These are phyloP conservation scores for Geum urbanum DNA, from an alignment of 306 rosid species.

Conservation along the genomic window DNA sequence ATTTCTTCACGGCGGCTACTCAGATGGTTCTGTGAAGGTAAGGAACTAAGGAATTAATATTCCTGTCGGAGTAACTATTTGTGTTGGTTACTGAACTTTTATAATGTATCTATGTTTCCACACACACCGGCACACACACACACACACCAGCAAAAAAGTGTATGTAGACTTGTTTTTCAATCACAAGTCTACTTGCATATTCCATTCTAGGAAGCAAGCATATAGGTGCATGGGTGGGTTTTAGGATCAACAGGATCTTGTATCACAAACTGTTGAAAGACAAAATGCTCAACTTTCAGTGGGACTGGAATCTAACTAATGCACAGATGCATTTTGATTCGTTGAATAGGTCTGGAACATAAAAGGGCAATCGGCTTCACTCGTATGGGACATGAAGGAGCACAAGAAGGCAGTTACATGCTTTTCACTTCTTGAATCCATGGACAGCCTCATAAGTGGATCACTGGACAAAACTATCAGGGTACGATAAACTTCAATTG, in stretches of 20 bases:
- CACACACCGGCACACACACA: not conserved
- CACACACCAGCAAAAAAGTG: not conserved
- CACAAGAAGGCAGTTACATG: conserved; percentile 71
- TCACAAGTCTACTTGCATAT: not conserved
- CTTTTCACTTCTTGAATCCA: conserved; percentile 52
- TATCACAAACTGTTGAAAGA: conserved; percentile 6
- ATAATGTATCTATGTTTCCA: not conserved
- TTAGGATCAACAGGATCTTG: not conserved
- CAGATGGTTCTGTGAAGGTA: conserved; percentile 78
- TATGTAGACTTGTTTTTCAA: not conserved
- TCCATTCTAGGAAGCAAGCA: not conserved
- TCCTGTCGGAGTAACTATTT: not conserved
- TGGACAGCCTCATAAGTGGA: conserved; percentile 71
- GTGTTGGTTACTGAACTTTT: not conserved
- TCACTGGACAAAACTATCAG: conserved; percentile 74
- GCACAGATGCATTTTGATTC: conserved; percentile 17
- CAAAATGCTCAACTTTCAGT: not conserved
- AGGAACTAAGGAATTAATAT: not conserved
- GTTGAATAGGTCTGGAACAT: conserved; percentile 63
- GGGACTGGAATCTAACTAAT: not conserved
- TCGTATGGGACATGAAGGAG: conserved; percentile 67
- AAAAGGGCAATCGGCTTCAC: conserved; percentile 63
- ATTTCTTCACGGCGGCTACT: conserved; percentile 64
- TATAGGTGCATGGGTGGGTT: not conserved
- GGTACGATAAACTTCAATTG: conserved; percentile 32